Percentiles rank a stretch among this genome's conserved stretches.
These are phyloP conservation scores for Prunella vulgaris DNA, from an alignment of 257 asterid species.

Conservation along the genomic window DNA sequence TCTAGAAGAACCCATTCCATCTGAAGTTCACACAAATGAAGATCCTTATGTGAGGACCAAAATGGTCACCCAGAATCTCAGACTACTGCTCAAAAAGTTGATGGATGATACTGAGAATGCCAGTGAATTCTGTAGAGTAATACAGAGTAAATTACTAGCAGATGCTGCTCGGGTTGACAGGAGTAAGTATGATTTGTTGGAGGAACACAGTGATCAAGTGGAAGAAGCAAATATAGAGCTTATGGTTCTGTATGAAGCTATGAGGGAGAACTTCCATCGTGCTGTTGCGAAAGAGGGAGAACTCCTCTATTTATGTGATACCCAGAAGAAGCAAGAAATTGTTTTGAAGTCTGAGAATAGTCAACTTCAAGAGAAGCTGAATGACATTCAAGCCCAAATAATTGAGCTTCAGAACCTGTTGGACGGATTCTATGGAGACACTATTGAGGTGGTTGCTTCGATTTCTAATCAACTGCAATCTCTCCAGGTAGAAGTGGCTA, in stretches of 20 bases:
- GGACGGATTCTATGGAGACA: slow-evolving; percentile 46
- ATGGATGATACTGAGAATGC: slow-evolving; percentile 47
- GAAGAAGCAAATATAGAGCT: slow-evolving; percentile 67
- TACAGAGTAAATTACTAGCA: slow-evolving; percentile 36
- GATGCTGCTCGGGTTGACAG: slow-evolving; percentile 35
- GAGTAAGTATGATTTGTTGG: slow-evolving; percentile 37
- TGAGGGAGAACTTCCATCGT: slow-evolving; percentile 37
- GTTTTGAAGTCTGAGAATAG: slow-evolving; percentile 54
- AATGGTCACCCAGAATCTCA: slow-evolving; percentile 35
- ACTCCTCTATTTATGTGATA: slow-evolving; percentile 42
- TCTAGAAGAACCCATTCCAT: slow-evolving; percentile 30
- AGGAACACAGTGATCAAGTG: slow-evolving; percentile 47
- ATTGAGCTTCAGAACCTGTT: slow-evolving; percentile 50
- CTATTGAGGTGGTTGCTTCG: slow-evolving; percentile 50
- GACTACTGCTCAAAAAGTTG: slow-evolving; percentile 45
- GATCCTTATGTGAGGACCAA: slow-evolving; percentile 45
- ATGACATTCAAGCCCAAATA: slow-evolving; percentile 38
- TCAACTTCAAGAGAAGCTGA: slow-evolving; percentile 48
- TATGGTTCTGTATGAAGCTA: slow-evolving; percentile 65
- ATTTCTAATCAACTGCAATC: slow-evolving; percentile 49
- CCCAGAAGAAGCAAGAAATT: slow-evolving; percentile 49
- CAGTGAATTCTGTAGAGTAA: slow-evolving; percentile 38
- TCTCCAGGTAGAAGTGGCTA: slow-evolving; percentile 52
- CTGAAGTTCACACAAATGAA: slow-evolving; percentile 36
- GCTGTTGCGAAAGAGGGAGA: slow-evolving; percentile 50